Evolutionary conservation across 768 basidiomycete species (phyloP), one percentile per base, ranked within the genome.

Genomic region (Sarcomyxa edulis): DNA sequence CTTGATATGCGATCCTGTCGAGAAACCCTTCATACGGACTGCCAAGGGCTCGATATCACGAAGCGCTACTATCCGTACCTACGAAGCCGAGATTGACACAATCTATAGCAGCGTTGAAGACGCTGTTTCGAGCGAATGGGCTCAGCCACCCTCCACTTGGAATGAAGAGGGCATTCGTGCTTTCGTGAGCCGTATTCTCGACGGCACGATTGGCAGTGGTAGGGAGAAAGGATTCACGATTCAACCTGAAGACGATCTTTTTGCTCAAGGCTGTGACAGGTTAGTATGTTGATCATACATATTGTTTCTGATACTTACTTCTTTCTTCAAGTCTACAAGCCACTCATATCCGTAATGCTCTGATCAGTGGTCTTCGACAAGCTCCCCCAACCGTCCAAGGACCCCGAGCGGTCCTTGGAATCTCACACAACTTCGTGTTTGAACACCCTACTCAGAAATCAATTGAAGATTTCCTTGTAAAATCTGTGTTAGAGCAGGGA

Each of bases 1-100:
- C 23, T 30, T 76, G 19, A 51, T 74, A 11, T 58, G 70, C 0
- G 51, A 55, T 4, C 46, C 37, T 14, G n/a, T n/a, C n/a, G 31
- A 6, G 6, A 32, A 14, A 18, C 7, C n/a, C 6, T 6, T 32
- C n/a, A 18, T n/a, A 14, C 31, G 31, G 8, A 14, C 31, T 6
- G 14, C 31, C 6, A 32, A 32, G n/a, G 31, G 31, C 14, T 14
- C 31, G 14, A 14, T 32, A 14, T 6, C 19, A 6, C 6, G 31
- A 6, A 32, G 19, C 8, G 6, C n/a, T 6, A 32, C 31, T 6
- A 6, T 32, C 6, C 6, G 6, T 8, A 6, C 19, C 14, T 32
- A 32, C n/a, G 14, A n/a, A 6, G n/a, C 14, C 8, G 31, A 32
- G 31, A 32, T 32, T 14, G 31, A 32, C 6, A 32, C 8, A 14